Conservation (phyloP, 2,329 filamentous ascomycete species). For the Epichloe aotearoae region DNA sequence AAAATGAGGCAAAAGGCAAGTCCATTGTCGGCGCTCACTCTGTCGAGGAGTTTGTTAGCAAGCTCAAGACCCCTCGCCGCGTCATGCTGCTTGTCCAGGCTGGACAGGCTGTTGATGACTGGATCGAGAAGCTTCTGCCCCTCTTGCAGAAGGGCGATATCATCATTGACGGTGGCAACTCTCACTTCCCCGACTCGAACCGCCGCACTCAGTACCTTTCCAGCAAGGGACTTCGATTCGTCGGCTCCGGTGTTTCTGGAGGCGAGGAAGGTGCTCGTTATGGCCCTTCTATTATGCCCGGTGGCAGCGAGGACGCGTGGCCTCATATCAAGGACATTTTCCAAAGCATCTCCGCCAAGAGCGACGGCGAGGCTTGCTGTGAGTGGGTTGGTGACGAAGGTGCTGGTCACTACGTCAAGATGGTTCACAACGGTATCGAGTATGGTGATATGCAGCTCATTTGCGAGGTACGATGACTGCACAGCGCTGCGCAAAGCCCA, state of each 20-base stretch:
- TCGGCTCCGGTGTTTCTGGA: slow-evolving; percentile 94
- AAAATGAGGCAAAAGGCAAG: slow-evolving; percentile 90
- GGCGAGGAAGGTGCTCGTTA: slow-evolving; percentile 98
- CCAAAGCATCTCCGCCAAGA: slow-evolving; percentile 96
- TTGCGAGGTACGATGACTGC: slow-evolving; percentile 60
- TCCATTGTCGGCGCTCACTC: slow-evolving; percentile 87
- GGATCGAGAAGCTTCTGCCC: slow-evolving; percentile 89
- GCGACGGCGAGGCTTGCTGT: slow-evolving; percentile 92
- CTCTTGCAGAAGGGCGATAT: slow-evolving; percentile 80
- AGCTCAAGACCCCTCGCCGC: slow-evolving; percentile 93
- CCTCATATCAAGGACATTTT: slow-evolving; percentile 98
- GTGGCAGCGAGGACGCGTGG: slow-evolving; percentile 97
- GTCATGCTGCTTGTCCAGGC: slow-evolving; percentile 99
- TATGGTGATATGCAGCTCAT: slow-evolving; percentile 99
- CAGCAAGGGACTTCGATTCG: slow-evolving; percentile 82
- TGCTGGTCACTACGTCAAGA: slow-evolving; percentile 99
- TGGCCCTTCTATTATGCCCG: slow-evolving; percentile 95
- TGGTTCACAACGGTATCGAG: slow-evolving; percentile 99
- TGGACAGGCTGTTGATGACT: slow-evolving; percentile 93
- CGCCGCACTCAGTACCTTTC: slow-evolving; percentile 83
- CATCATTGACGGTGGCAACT: slow-evolving; percentile 98
- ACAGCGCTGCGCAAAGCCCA: neutral
- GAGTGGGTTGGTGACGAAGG: slow-evolving; percentile 99
- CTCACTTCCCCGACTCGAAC: slow-evolving; percentile 98
- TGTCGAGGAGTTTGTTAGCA: slow-evolving; percentile 85